Base-by-base conservation (phyloP, 225 moss, liverwort and hornwort species). In the Polytrichum commune region DNA sequence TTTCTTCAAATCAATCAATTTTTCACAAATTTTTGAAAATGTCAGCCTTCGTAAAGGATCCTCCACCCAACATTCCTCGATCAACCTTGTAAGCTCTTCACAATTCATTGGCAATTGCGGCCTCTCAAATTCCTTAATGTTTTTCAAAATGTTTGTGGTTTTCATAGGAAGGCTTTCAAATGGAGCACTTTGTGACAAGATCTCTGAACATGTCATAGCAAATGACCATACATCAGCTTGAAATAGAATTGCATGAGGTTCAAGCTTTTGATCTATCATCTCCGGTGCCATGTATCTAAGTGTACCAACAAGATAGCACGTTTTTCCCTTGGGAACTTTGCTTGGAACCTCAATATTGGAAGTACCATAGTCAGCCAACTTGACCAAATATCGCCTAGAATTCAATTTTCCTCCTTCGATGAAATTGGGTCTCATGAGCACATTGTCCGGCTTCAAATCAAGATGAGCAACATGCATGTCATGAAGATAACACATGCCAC, bases 221-320 rank as follows among this genome's bases (percentile, higher is more conserved):
- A 77, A 77, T n/a, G 61, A 62, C n/a, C 54, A 77, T 29, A 72
- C 72, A 63, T 77, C 72, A 2, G 68, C 72, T 53, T 77, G 61
- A 26, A 72, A 68, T 4, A 6, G 5, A 56, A 19, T 18, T 56
- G 56, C 32, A 32, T 56, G 0, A 7, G 5, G 29, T 62, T 62
- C 10, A 29, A 24, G 4, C 38, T 63, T 72, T 63, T 72, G 26
- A n/a, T 24, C 62, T 13, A 25, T 19, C 25, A 72, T 72, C 72
- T 77, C 77, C 1, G 72, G 77, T 67, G 77, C 77, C 68, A 67
- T 54, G 18, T 77, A 77, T 3, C 7, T 27, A 5, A 72, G 60
- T 20, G 77, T 72, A 30, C 77, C 77, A 62, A 72, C 30, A 63
- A 62, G 32, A 32, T n/a, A 19, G 2, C 10, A 0, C 0, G 54